Evolutionary conservation across 139 green algal genomes (phyloP), one percentile per base, ranked within the genome.

Genomic region (Tetraselmis chui): DNA sequence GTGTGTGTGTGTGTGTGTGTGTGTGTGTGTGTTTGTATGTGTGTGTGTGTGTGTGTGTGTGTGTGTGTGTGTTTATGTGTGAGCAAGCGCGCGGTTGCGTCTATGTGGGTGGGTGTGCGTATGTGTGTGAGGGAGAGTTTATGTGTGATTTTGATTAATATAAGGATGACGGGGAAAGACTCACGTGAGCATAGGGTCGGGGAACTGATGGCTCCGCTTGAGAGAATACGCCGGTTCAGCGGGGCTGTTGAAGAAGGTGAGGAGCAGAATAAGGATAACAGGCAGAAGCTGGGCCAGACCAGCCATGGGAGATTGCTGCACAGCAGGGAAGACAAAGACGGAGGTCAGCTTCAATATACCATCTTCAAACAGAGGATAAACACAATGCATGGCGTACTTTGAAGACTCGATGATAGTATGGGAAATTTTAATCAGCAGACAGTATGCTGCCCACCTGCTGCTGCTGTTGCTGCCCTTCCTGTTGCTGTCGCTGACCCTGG

Each of bases 401-500:
- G 45, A 67, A 67, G 18, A 67, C n/a, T n/a, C n/a, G n/a, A n/a
- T n/a, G n/a, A n/a, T n/a, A n/a, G n/a, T n/a, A n/a, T n/a, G n/a
- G n/a, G n/a, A n/a, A n/a, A n/a, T n/a, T n/a, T n/a, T n/a, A n/a
- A n/a, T n/a, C n/a, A n/a, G n/a, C n/a, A n/a, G n/a, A n/a, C n/a
- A n/a, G n/a, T n/a, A n/a, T n/a, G n/a, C n/a, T 67, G 11, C 45
- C 45, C 45, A 67, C 45, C 45, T 81, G 82, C 45, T 76, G 78
- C 81, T 86, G 81, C 45, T 84, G 77, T 29, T 78, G 83, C 80
- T 59, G 79, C 29, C 29, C 31, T 76, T 81, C 80, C n/a, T 32
- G 24, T 18, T 84, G 83, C 1, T 29, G 83, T 2, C 28, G 83
- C 76, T 1, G 32, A 27, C 23, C 24, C 1, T 74, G 32, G 31